Percentiles rank a stretch among this genome's conserved stretches.
Evolutionary conservation across 1,139 yeast genomes (phyloP).

Genomic region (Petasospora rhodanensis): DNA sequence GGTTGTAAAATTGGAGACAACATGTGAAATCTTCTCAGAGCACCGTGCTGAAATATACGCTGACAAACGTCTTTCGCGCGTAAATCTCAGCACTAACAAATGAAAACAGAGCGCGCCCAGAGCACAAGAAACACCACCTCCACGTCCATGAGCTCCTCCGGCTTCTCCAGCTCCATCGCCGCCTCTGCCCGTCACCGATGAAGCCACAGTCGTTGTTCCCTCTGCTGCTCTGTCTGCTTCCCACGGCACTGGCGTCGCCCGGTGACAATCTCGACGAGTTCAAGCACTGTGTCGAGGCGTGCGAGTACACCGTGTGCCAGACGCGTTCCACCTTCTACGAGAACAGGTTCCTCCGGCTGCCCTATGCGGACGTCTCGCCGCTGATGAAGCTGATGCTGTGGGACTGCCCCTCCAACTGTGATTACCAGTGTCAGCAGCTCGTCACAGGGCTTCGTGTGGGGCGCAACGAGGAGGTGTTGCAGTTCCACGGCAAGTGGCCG

Average conservation of each 20-base stretch:
- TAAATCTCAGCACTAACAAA: slow-evolving; percentile 5
- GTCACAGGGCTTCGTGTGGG: slow-evolving; percentile 53
- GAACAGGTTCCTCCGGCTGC: slow-evolving; percentile 30
- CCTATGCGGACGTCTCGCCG: slow-evolving; percentile 27
- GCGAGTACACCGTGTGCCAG: slow-evolving; percentile 39
- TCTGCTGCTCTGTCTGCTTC: background rate
- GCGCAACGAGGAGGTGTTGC: slow-evolving; percentile 52
- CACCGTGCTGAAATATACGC: background rate
- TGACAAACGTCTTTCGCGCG: background rate
- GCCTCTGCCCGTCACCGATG: too few species aligned
- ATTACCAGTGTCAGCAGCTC: slow-evolving; percentile 81
- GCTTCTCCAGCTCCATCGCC: too few species aligned
- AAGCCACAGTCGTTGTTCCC: background rate
- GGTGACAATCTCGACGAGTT: slow-evolving; percentile 80
- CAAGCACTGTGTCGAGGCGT: slow-evolving; percentile 57
- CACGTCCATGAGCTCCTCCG: too few species aligned
- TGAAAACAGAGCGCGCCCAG: too few species aligned
- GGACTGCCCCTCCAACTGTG: slow-evolving; percentile 83
- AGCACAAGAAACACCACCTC: too few species aligned
- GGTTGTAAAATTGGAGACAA: too few species aligned
- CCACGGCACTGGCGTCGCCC: slow-evolving; percentile 39
- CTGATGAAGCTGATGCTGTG: slow-evolving; percentile 51
- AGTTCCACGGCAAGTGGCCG: slow-evolving; percentile 98
- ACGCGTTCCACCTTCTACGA: slow-evolving; percentile 18
- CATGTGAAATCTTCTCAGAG: too few species aligned